These are phyloP conservation scores for Tremella mesenterica DNA, from an alignment of 768 basidiomycete genomes.

Conservation along the genomic window DNA sequence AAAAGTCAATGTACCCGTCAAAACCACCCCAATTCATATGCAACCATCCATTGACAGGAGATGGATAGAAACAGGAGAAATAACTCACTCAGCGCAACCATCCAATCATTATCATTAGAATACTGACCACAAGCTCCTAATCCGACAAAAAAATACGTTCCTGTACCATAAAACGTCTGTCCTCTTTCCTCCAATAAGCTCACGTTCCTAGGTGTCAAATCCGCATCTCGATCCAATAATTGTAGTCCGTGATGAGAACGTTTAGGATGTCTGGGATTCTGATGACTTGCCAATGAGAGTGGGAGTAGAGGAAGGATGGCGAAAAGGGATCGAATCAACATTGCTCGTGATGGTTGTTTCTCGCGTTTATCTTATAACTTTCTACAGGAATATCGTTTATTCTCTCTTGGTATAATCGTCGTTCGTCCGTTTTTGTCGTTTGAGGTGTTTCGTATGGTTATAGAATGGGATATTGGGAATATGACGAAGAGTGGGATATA, in stretches of 20 bases:
- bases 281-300: not conserved
- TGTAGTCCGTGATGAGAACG: not conserved
- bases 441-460: not conserved
- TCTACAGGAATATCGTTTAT: too few relatives aligned
- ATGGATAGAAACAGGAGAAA: not conserved
- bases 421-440: too few relatives aligned
- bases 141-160: not conserved
- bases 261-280: not conserved
- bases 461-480: not conserved
- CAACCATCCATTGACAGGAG: not conserved
- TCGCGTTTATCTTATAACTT: too few relatives aligned
- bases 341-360: not conserved
- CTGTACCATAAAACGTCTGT: not conserved
- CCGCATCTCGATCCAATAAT: not conserved
- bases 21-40: not conserved
- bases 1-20: not conserved
- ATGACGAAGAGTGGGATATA: not conserved
- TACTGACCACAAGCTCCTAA: slow-evolving; percentile 15
- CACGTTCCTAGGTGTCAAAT: not conserved
- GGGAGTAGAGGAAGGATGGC: not conserved
- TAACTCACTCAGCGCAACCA: slow-evolving; percentile 30
- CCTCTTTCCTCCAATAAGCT: not conserved
- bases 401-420: too few relatives aligned
- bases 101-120: slow-evolving; percentile 25
- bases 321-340: not conserved